Percentiles rank a stretch among this genome's conserved stretches.
Evolutionary conservation across 179 eudicot genomes (phyloP).

Genomic region (Spinacia oleracea): DNA sequence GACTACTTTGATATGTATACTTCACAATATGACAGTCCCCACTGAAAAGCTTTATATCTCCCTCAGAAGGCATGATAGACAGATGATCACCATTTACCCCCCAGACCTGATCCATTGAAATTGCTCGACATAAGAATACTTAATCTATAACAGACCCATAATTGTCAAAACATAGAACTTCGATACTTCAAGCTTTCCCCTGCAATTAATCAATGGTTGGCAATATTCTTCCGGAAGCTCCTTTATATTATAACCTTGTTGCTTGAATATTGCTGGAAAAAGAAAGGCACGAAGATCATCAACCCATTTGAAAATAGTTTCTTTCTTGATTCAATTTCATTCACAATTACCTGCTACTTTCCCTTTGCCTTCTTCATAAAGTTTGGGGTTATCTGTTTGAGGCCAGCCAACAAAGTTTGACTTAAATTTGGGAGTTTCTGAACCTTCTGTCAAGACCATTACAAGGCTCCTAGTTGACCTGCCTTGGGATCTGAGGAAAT

Average conservation of each 20-base stretch:
- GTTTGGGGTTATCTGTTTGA: slow-evolving; percentile 37
- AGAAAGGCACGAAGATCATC: neutral
- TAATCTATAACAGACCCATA: neutral
- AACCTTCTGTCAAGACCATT: slow-evolving; percentile 53
- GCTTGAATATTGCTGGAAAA: slow-evolving; percentile 19
- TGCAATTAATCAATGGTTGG: slow-evolving; percentile 17
- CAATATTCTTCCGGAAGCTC: slow-evolving; percentile 12
- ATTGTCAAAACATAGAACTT: neutral
- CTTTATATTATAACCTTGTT: slow-evolving; percentile 16
- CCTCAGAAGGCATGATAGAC: slow-evolving; percentile 9
- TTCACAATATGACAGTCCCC: slow-evolving; percentile 12
- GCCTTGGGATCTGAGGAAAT: slow-evolving; percentile 22
- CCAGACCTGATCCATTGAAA: slow-evolving; percentile 11
- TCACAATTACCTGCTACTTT: slow-evolving; percentile 59
- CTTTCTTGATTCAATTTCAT: neutral
- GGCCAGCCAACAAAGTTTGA: slow-evolving; percentile 63
- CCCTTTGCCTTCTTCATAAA: slow-evolving; percentile 62
- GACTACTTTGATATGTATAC: slow-evolving; percentile 13
- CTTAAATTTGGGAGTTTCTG: slow-evolving; percentile 54
- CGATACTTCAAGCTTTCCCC: slow-evolving; percentile 17
- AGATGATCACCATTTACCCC: slow-evolving; percentile 10
- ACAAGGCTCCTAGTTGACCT: slow-evolving; percentile 15
- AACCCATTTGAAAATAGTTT: neutral
- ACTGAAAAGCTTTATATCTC: neutral
- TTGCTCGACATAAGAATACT: slow-evolving; percentile 2